phyloP scores from a whole-genome alignment of 2,329 filamentous ascomycete genomes.

The Clathrospora elynae region DNA sequence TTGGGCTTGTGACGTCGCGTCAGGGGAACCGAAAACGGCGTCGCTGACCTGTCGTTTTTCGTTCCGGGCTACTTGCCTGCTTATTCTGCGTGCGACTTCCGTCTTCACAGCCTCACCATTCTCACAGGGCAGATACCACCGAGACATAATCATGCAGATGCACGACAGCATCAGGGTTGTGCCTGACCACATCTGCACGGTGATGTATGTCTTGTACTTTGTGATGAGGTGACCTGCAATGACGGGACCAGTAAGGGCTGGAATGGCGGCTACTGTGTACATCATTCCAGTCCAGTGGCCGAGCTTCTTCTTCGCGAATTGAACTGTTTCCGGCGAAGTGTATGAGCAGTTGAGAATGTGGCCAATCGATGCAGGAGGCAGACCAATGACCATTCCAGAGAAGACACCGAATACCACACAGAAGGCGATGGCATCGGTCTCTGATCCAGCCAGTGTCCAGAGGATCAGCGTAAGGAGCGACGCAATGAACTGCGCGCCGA shows the following conservation, averaged over 20 bases:
- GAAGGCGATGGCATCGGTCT: constrained; percentile 53
- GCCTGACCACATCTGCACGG: constrained; percentile 56
- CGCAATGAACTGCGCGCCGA: constrained; percentile 48
- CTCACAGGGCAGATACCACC: constrained; percentile 39
- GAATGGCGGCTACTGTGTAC: constrained; percentile 54
- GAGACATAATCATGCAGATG: constrained; percentile 48
- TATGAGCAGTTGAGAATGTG: constrained; percentile 51
- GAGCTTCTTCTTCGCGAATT: constrained; percentile 47
- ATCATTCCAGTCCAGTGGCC: constrained; percentile 61
- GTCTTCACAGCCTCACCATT: constrained; percentile 32
- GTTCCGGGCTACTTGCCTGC: constrained; percentile 10
- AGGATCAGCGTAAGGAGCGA: constrained; percentile 52
- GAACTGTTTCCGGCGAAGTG: constrained; percentile 31
- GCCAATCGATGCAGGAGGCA: constrained; percentile 57
- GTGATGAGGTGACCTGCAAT: constrained; percentile 55
- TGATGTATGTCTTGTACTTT: constrained; percentile 49
- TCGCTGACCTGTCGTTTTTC: constrained; percentile 20
- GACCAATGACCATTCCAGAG: constrained; percentile 57
- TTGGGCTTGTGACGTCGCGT: constrained; percentile 26
- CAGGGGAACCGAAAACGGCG: constrained; percentile 10
- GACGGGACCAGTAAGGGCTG: constrained; percentile 55
- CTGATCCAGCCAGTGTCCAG: constrained; percentile 51
- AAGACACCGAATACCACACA: constrained; percentile 56
- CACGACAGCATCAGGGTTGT: constrained; percentile 50
- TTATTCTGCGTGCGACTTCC: constrained; percentile 20